phyloP scores from a whole-genome alignment of 345 rosid genomes.

The Acer campestre region DNA sequence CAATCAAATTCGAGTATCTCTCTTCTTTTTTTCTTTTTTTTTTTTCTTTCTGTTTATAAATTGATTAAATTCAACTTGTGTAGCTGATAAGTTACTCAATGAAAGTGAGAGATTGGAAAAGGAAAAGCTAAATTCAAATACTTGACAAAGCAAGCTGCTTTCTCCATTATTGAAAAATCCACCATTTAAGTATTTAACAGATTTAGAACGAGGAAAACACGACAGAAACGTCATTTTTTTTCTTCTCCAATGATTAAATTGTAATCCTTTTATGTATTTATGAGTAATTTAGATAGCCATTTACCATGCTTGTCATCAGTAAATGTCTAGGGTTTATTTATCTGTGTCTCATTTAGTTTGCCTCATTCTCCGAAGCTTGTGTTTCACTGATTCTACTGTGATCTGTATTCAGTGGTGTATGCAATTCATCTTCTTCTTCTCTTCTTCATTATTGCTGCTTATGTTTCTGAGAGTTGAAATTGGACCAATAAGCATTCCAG shows the following conservation, averaged over 20 bases:
- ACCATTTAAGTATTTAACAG: not conserved
- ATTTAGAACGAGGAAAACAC: not conserved
- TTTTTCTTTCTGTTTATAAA: not conserved
- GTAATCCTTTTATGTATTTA: not conserved
- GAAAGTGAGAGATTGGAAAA: not conserved
- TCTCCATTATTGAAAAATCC: not conserved
- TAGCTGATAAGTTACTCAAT: slow-evolving; percentile 3
- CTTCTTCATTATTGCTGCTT: not conserved
- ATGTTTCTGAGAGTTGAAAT: slow-evolving; percentile 5
- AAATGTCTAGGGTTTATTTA: not conserved
- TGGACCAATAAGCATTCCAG: not conserved
- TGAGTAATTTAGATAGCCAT: not conserved
- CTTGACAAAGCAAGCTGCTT: not conserved
- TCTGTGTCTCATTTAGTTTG: too few species aligned
- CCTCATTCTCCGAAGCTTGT: too few species aligned
- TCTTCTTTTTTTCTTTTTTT: not conserved
- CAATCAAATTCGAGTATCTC: not conserved
- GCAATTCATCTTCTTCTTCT: too few species aligned
- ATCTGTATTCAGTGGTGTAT: too few species aligned
- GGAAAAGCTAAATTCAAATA: not conserved
- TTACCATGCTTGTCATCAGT: not conserved
- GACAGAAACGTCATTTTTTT: too few species aligned
- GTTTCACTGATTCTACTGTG: too few species aligned
- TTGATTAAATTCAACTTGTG: not conserved
- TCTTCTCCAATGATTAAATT: not conserved